Evolutionary conservation across 352 stramenopile species (phyloP).

Genomic region (Phytophthora pluvialis): DNA sequence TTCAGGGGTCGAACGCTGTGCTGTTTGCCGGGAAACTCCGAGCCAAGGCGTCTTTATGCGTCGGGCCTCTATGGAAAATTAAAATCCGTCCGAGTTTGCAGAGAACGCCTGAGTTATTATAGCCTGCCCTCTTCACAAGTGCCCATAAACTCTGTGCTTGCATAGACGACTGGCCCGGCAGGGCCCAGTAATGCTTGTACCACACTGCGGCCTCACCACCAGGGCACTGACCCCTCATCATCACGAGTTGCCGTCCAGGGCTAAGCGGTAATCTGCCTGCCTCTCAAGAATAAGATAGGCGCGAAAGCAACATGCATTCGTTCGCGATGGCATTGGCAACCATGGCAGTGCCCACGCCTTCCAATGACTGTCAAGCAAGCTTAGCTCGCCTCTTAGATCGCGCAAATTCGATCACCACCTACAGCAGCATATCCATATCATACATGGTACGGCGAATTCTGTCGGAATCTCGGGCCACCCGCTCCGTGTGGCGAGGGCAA

Average conservation of each 20-base stretch:
- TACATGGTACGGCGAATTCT: not conserved
- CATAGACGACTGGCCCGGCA: too few species aligned
- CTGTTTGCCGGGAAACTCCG: not conserved
- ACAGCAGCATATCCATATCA: not conserved
- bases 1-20: conserved; percentile 8
- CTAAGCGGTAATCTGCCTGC: conserved; percentile 1
- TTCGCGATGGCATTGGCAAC: not conserved
- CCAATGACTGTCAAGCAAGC: not conserved
- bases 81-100: conserved; percentile 2
- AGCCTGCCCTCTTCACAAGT: too few species aligned
- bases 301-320: not conserved
- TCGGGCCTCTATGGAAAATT: not conserved
- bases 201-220: too few species aligned
- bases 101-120: too few species aligned
- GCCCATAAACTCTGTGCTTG: too few species aligned
- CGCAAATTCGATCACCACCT: not conserved
- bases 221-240: too few species aligned
- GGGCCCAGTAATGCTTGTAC: too few species aligned
- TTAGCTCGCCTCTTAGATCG: not conserved
- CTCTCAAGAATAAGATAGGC: conserved; percentile 8
- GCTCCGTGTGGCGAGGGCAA: conserved; percentile 14
- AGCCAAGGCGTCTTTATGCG: conserved; percentile 1
- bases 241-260: too few species aligned
- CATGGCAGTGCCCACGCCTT: not conserved
- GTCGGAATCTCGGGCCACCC: conserved; percentile 16